Evolutionary conservation across 225 moss, liverwort and hornwort species (phyloP).

Genomic region (Anthoceros angustus): DNA sequence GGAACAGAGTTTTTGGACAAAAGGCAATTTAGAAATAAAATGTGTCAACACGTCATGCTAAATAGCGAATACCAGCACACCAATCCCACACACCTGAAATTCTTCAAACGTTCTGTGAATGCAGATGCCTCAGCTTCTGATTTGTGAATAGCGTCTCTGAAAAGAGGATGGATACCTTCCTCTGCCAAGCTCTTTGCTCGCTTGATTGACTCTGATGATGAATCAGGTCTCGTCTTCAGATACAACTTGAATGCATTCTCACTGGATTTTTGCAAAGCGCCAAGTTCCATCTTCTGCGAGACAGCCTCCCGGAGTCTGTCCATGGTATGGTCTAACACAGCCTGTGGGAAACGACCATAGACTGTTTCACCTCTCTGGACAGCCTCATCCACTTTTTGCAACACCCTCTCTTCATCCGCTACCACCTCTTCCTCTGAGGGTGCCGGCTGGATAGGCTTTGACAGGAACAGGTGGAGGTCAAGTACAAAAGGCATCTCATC

Average conservation of each 20-base stretch:
- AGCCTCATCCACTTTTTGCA: constrained; percentile 40
- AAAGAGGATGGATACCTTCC: constrained; percentile 71
- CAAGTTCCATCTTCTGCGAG: constrained; percentile 40
- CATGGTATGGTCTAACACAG: constrained; percentile 62
- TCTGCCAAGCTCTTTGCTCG: constrained; percentile 60
- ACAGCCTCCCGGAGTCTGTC: constrained; percentile 70
- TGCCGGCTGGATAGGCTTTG: constrained; percentile 68
- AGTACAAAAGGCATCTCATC: constrained; percentile 90
- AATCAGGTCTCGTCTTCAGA: constrained; percentile 60
- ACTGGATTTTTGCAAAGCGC: constrained; percentile 56
- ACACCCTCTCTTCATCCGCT: constrained; percentile 34
- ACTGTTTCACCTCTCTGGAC: constrained; percentile 51
- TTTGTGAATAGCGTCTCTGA: constrained; percentile 39
- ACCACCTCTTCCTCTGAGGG: constrained; percentile 55
- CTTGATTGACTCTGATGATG: constrained; percentile 68
- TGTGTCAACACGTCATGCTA: not conserved
- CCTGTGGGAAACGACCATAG: constrained; percentile 80
- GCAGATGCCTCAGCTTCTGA: constrained; percentile 83
- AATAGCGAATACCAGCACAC: not conserved
- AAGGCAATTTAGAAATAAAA: not conserved
- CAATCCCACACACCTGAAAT: constrained; percentile 27
- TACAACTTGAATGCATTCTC: constrained; percentile 74
- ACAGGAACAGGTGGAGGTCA: constrained; percentile 74
- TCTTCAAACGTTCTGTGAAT: constrained; percentile 72
- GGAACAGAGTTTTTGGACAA: too few relatives aligned